Evolutionary conservation across 2,329 filamentous ascomycete species (phyloP).

Genomic region (Diplocarpon rosae): DNA sequence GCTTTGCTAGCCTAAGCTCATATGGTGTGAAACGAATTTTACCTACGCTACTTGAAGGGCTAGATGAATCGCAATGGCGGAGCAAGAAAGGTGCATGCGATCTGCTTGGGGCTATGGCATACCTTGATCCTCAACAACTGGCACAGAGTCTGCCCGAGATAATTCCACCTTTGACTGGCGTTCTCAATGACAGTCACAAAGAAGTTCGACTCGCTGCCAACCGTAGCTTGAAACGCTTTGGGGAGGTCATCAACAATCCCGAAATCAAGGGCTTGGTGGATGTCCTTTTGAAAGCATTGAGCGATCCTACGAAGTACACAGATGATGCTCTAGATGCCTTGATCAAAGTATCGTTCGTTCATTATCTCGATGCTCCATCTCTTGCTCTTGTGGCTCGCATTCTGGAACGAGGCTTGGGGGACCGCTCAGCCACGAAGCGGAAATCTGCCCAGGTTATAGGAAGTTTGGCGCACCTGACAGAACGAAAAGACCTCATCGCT

Average conservation of each 20-base stretch:
- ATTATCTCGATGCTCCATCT: slow-evolving; percentile 96
- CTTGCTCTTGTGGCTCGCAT: slow-evolving; percentile 91
- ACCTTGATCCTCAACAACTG: slow-evolving; percentile 90
- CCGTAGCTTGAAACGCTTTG: slow-evolving; percentile 91
- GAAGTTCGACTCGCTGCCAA: slow-evolving; percentile 89
- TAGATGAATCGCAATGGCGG: slow-evolving; percentile 94
- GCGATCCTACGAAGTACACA: slow-evolving; percentile 93
- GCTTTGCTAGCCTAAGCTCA: slow-evolving; percentile 85
- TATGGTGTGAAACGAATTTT: slow-evolving; percentile 93
- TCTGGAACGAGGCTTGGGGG: slow-evolving; percentile 79
- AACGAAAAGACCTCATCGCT: slow-evolving; percentile 83
- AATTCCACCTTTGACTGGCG: slow-evolving; percentile 86
- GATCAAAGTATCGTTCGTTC: slow-evolving; percentile 96
- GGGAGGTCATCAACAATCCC: slow-evolving; percentile 95
- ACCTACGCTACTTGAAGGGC: slow-evolving; percentile 78
- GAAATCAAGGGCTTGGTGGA: slow-evolving; percentile 90
- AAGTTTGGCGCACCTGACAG: slow-evolving; percentile 90
- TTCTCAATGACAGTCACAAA: slow-evolving; percentile 96
- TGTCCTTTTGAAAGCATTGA: slow-evolving; percentile 88
- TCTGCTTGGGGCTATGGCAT: slow-evolving; percentile 94
- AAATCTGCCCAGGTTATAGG: slow-evolving; percentile 97
- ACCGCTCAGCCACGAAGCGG: slow-evolving; percentile 88
- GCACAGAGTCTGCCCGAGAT: slow-evolving; percentile 89
- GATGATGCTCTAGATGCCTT: slow-evolving; percentile 87
- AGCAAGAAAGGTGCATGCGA: slow-evolving; percentile 98